Conservation (phyloP, 2,329 filamentous ascomycete species). For the Botryotinia narcissicola region DNA sequence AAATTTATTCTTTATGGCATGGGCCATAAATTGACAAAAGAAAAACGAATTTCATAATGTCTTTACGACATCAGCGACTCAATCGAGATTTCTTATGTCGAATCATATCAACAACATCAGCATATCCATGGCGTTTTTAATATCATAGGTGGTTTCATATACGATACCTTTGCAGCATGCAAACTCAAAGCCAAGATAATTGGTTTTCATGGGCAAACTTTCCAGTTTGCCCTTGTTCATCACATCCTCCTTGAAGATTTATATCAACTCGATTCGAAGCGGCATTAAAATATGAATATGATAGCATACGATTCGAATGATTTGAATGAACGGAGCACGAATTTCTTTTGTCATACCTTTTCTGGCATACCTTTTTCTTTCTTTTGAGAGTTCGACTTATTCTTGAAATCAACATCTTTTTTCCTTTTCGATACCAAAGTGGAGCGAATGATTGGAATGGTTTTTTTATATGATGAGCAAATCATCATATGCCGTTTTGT, state of each 20-base stretch:
- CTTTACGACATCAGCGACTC: conserved; percentile 18
- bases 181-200: conserved; percentile 6
- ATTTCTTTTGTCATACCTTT: conserved; percentile 19
- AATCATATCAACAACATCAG: conserved; percentile 15
- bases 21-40: not conserved
- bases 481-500: not conserved
- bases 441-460: not conserved
- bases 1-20: not conserved
- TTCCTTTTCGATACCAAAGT: not conserved
- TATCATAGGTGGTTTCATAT: conserved; percentile 12
- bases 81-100: conserved; percentile 17
- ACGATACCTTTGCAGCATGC: conserved; percentile 21
- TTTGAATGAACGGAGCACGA: conserved; percentile 17
- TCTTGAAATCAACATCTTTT: conserved; percentile 2
- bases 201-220: conserved; percentile 7
- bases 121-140: conserved; percentile 20
- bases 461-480: not conserved
- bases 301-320: conserved; percentile 17
- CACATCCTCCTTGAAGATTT: conserved; percentile 4
- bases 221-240: conserved; percentile 7
- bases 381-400: not conserved
- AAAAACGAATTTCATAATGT: conserved; percentile 16
- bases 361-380: conserved; percentile 14
- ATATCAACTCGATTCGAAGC: conserved; percentile 8
- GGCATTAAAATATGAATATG: conserved; percentile 14